Evolutionary conservation across 2,329 filamentous ascomycete species (phyloP), one percentile per base, ranked within the genome.

Genomic region (Colletotrichum caudatum): DNA sequence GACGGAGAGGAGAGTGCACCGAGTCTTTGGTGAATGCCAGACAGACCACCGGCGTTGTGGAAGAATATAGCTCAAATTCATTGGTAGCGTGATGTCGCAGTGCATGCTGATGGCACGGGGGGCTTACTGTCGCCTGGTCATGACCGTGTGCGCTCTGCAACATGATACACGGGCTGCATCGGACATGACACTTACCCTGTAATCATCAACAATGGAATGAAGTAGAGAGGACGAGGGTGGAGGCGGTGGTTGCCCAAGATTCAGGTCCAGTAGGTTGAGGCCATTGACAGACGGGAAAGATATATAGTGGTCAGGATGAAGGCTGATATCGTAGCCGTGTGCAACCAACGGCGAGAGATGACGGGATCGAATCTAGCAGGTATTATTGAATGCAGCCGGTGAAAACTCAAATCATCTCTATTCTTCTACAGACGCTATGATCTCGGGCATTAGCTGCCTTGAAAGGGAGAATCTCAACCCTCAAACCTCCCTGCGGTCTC

Each of bases 11-110:
- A 23, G 18, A 33, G 44, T 2, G 16, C 20, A 23, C 5, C 3
- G 81, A 0, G 82, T 86, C 3, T 79, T 80, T 29, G 87, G 76
- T 14, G 85, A 81, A 73, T 87, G 86, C 80, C 18, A 26, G 54
- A 54, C 14, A 5, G 12, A 35, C 5, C 1, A 35, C 5, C 1
- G 29, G 14, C 6, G 14, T 54, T 12, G 16, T 29, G 20, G 18
- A n/a, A 12, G 29, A 35, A 5, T 6, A 2, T 18, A 20, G 18
- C 11, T 1, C 1, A 35, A 11, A 8, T 33, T 29, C 5, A 2
- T 18, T 16, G 20, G 20, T 8, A 16, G 20, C n/a, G 33, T 14
- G 4, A n/a, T n/a, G 6, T 7, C n/a, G 51, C 29, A 35, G 18
- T 7, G 5, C 11, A 29, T 29, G 12, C 20, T n/a, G 3, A 4